phyloP scores from a whole-genome alignment of 2,329 filamentous ascomycete species.

The Remersonia thermophila region DNA sequence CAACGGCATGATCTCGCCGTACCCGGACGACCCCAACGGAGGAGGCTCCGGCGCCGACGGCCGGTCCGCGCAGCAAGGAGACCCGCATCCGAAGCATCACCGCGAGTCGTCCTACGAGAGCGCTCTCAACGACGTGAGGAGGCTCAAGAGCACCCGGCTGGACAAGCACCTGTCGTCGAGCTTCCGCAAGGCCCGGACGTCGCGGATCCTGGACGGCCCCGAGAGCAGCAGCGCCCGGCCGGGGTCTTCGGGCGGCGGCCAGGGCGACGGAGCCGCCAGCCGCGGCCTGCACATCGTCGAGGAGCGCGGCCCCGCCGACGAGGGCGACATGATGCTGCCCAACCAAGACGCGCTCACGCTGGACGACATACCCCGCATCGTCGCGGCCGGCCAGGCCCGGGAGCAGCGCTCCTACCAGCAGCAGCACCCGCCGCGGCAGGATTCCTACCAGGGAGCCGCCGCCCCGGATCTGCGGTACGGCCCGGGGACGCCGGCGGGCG shows the following conservation, averaged over 20 bases:
- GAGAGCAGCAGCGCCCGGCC: constrained; percentile 56
- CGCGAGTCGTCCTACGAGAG: constrained; percentile 79
- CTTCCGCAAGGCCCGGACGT: constrained; percentile 79
- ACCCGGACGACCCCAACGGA: constrained; percentile 54
- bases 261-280: constrained; percentile 40
- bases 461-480: constrained; percentile 42
- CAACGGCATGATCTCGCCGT: constrained; percentile 65
- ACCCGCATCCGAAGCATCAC: constrained; percentile 47
- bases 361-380: constrained; percentile 92
- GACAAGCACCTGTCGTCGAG: constrained; percentile 92
- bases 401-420: constrained; percentile 73
- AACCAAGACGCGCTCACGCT: constrained; percentile 84
- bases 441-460: constrained; percentile 47
- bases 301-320: constrained; percentile 57
- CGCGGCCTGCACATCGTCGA: constrained; percentile 64
- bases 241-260: constrained; percentile 58
- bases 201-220: constrained; percentile 82
- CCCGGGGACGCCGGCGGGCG: constrained; percentile 23
- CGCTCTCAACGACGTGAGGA: constrained; percentile 87
- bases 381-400: constrained; percentile 81
- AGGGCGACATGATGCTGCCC: constrained; percentile 73
- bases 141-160: constrained; percentile 81
- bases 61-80: constrained; percentile 60
- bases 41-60: constrained; percentile 55
- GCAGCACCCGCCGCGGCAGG: constrained; percentile 62